Evolutionary conservation across 768 basidiomycete genomes (phyloP).

Genomic region (Gloeopeniophorella convolvens): DNA sequence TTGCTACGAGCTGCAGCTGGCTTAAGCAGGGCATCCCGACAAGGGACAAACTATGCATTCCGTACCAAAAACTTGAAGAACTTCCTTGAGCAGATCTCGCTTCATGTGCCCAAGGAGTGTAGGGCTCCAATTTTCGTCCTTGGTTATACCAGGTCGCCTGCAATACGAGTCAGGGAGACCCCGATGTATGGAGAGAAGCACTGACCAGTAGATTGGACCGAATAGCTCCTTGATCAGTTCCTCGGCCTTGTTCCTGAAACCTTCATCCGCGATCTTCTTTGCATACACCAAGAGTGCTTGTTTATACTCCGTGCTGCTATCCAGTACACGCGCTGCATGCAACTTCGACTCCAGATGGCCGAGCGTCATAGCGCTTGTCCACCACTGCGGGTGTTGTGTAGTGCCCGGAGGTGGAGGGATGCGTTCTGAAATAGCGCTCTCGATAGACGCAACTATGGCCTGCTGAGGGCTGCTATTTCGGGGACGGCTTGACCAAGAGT

Average conservation of each 20-base stretch:
- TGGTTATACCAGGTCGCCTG: conserved; percentile 57
- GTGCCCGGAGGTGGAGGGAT: conserved; percentile 17
- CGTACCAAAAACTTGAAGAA: conserved; percentile 73
- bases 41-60: conserved; percentile 7
- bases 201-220: conserved; percentile 87
- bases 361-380: conserved; percentile 75
- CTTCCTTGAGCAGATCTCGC: conserved; percentile 78
- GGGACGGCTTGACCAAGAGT: conserved; percentile 74
- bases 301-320: conserved; percentile 83
- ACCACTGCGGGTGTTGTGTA: conserved; percentile 60
- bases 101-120: conserved; percentile 66
- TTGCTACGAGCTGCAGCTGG: conserved; percentile 56
- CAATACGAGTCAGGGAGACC: conserved; percentile 2
- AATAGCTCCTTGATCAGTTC: conserved; percentile 87
- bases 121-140: conserved; percentile 61
- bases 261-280: conserved; percentile 83
- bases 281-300: conserved; percentile 70
- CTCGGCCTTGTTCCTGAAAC: conserved; percentile 81
- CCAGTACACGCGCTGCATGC: conserved; percentile 65
- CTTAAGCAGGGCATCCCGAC: neutral
- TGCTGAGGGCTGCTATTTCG: conserved; percentile 48
- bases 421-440: conserved; percentile 27
- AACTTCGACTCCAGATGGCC: conserved; percentile 84
- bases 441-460: conserved; percentile 20
- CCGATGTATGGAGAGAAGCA: conserved; percentile 15